These are phyloP conservation scores for Plasmodium coatneyi DNA, from an alignment of 169 alveolate species.

Conservation along the genomic window DNA sequence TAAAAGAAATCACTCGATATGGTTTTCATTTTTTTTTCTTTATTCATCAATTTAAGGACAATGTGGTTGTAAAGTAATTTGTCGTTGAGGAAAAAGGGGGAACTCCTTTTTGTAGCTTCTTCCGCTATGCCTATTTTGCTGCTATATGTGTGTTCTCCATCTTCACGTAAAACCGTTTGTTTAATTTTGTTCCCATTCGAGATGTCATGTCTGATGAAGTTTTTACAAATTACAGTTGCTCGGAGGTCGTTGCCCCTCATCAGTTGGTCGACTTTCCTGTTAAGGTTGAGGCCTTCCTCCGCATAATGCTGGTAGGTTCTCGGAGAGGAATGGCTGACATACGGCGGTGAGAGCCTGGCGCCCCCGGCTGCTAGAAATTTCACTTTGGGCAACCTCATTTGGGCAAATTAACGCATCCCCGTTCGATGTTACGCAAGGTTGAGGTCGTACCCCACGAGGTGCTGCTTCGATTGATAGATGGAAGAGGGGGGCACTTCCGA, in stretches of 20 bases:
- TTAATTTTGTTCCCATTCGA: background rate
- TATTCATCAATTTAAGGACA: background rate
- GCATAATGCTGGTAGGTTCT: background rate
- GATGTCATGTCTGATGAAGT: background rate
- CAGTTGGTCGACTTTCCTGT: background rate
- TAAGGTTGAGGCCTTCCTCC: background rate
- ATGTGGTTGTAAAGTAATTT: constrained; percentile 33
- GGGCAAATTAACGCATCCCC: background rate
- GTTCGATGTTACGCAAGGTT: background rate
- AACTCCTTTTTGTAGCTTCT: background rate
- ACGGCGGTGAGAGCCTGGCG: background rate
- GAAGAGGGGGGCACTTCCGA: background rate
- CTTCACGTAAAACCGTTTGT: background rate
- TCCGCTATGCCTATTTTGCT: background rate
- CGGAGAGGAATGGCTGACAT: background rate
- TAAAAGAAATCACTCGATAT: constrained; percentile 51
- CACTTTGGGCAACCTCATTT: background rate
- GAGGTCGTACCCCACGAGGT: background rate
- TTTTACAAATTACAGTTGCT: background rate
- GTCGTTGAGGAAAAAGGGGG: constrained; percentile 29
- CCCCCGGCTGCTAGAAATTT: background rate
- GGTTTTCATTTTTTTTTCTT: background rate
- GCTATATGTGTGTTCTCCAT: background rate
- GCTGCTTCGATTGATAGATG: background rate
- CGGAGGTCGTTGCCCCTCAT: background rate